Evolutionary conservation across 768 basidiomycete species (phyloP).

Genomic region (Cystobasidiopsis lactophilus): DNA sequence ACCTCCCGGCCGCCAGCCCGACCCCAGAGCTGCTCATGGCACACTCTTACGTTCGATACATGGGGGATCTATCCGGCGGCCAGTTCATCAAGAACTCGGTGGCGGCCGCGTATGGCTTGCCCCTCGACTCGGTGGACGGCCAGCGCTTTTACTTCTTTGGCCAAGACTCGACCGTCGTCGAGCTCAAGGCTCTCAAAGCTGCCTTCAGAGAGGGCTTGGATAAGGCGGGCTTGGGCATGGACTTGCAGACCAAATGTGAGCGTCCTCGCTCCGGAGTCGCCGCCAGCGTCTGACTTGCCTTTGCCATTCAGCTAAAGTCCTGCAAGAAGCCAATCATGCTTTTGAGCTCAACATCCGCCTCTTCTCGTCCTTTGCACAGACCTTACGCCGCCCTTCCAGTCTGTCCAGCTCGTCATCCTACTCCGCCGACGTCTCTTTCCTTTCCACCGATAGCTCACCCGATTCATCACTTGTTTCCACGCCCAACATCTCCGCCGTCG

Average conservation of each 20-base stretch:
- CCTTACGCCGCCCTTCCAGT: background rate
- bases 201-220: slow-evolving; percentile 8
- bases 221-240: background rate
- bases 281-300: background rate
- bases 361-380: slow-evolving; percentile 3
- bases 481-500: too few relatives aligned
- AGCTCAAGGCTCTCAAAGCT: slow-evolving; percentile 1
- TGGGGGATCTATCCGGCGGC: slow-evolving; percentile 60
- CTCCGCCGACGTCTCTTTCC: too few relatives aligned
- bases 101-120: slow-evolving; percentile 36
- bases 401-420: background rate
- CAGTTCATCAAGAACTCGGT: slow-evolving; percentile 43
- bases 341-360: slow-evolving; percentile 13
- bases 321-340: slow-evolving; percentile 12
- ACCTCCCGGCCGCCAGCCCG: slow-evolving; percentile 27
- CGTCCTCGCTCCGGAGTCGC: background rate
- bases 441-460: too few relatives aligned
- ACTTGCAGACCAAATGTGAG: slow-evolving; percentile 2
- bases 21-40: slow-evolving; percentile 41
- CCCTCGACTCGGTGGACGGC: slow-evolving; percentile 3
- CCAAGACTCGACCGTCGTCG: background rate
- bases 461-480: too few relatives aligned
- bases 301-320: background rate
- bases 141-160: slow-evolving; percentile 10
- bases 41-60: slow-evolving; percentile 61